phyloP scores from a whole-genome alignment of 371 early-diverging fungal species.

The Mortierella sp. region DNA sequence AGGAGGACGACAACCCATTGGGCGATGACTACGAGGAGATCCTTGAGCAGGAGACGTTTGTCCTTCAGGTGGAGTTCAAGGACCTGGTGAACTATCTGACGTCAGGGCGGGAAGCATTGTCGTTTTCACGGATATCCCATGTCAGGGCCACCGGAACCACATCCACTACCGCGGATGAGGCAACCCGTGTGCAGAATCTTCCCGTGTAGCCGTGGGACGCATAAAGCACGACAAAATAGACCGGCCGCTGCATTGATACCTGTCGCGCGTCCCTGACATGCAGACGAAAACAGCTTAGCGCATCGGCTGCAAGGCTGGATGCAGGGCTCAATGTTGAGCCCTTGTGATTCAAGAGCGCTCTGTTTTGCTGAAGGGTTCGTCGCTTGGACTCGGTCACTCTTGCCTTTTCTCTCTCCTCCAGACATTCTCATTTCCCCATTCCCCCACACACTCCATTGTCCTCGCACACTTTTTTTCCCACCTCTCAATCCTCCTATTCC shows the following conservation, averaged over 20 bases:
- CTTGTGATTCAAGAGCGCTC: too few species aligned
- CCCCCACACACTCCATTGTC: too few species aligned
- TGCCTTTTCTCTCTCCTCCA: too few species aligned
- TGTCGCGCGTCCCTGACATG: slow-evolving; percentile 5
- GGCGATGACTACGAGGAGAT: slow-evolving; percentile 38
- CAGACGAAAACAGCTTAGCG: too few species aligned
- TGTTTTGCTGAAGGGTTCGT: too few species aligned
- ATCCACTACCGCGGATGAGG: background rate
- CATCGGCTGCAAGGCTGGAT: too few species aligned
- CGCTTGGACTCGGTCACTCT: too few species aligned
- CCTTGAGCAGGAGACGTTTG: slow-evolving; percentile 44
- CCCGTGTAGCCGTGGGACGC: slow-evolving; percentile 16
- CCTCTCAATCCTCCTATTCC: too few species aligned
- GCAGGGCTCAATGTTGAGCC: too few species aligned
- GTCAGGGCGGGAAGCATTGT: slow-evolving; percentile 28
- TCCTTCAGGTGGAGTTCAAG: slow-evolving; percentile 30
- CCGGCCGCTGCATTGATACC: background rate
- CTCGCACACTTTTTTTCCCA: too few species aligned
- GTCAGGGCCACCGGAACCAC: background rate
- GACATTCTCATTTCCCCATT: too few species aligned
- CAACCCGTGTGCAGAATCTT: slow-evolving; percentile 18
- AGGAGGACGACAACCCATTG: slow-evolving; percentile 22
- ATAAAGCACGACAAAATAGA: slow-evolving; percentile 1
- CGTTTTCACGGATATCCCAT: slow-evolving; percentile 16
- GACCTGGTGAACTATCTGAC: slow-evolving; percentile 31